Base-by-base conservation (phyloP, 768 basidiomycete genomes). In the Termitomyces sp. region DNA sequence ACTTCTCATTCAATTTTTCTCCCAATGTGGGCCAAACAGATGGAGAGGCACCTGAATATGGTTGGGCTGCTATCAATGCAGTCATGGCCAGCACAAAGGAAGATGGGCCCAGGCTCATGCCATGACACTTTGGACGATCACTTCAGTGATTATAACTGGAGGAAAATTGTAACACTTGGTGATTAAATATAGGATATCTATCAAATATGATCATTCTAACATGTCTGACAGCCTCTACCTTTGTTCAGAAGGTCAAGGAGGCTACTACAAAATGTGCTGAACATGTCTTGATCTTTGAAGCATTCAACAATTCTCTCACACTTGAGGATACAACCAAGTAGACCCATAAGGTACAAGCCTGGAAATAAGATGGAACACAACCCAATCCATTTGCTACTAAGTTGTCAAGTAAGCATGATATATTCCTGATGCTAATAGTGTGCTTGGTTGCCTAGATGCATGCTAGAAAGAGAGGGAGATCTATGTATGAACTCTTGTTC, bases 111-210 rank as follows among this genome's bases (percentile, higher is more conserved):
- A 2, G 69, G 68, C 16, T 61, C 62, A 10, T 54, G 59, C 4
- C 56, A 53, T 1, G 66, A 71, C 43, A 65, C 66, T 1, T 53
- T 71, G 3, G 62, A 72, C 37, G 62, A 69, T 42, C 62, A 65
- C 17, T 63, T 63, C 44, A 58, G 59, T 2, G 52, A 62, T 45
- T 59, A 58, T 43, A 73, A 73, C 56, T 72, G 69, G 68, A 21
- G 56, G 41, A 72, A 70, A 41, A 50, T 63, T 19, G 42, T 56
- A 5, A 45, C 17, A 5, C 21, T 71, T 34, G 59, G 67, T 69
- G 41, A 47, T n/a, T n/a, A n/a, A n/a, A n/a, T n/a, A n/a, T n/a
- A n/a, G n/a, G n/a, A n/a, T n/a, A n/a, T n/a, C n/a, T n/a, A n/a
- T n/a, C n/a, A n/a, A n/a, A n/a, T n/a, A n/a, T n/a, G n/a, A n/a